Conservation (phyloP, 208 protist genomes). For the Wallacemonas sp. region DNA sequence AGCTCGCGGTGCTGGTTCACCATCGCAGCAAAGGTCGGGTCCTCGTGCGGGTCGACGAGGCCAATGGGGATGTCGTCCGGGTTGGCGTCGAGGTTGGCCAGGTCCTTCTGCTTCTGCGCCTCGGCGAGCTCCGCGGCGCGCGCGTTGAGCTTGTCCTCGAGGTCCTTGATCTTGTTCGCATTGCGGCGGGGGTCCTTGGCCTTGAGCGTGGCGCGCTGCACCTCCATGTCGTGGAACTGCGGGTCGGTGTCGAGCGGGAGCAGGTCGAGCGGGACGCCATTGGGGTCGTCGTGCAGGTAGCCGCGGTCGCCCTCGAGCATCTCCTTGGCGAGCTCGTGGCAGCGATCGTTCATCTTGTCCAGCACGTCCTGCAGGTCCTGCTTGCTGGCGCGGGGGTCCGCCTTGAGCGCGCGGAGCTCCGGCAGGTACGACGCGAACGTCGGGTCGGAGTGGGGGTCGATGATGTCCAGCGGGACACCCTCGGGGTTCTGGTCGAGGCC, state of each 20-base stretch:
- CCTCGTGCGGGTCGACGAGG: constrained; percentile 55
- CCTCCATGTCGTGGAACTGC: constrained; percentile 60
- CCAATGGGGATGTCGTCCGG: constrained; percentile 64
- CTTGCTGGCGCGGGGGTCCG: constrained; percentile 33
- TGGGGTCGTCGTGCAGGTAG: constrained; percentile 57
- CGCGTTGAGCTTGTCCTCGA: constrained; percentile 63
- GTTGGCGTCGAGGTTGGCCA: constrained; percentile 53
- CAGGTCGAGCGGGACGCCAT: constrained; percentile 62
- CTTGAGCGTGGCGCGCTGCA: constrained; percentile 62
- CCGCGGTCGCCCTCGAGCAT: constrained; percentile 51
- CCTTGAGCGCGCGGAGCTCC: constrained; percentile 56
- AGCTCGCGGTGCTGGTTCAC: constrained; percentile 58
- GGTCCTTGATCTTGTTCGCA: constrained; percentile 60
- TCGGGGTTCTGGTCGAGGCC: constrained; percentile 57
- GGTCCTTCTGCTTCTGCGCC: constrained; percentile 55
- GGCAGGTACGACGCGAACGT: constrained; percentile 50
- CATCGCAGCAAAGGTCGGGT: constrained; percentile 55
- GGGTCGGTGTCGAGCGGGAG: constrained; percentile 49
- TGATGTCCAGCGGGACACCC: constrained; percentile 52
- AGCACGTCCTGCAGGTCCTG: constrained; percentile 40
- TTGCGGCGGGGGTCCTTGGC: constrained; percentile 62
- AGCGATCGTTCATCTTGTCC: constrained; percentile 65
- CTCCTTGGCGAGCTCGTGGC: constrained; percentile 61
- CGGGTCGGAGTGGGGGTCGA: constrained; percentile 60
- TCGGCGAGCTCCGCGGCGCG: constrained; percentile 67